phyloP scores from a whole-genome alignment of 2,329 filamentous ascomycete genomes.

The Cordyceps tenuipes region DNA sequence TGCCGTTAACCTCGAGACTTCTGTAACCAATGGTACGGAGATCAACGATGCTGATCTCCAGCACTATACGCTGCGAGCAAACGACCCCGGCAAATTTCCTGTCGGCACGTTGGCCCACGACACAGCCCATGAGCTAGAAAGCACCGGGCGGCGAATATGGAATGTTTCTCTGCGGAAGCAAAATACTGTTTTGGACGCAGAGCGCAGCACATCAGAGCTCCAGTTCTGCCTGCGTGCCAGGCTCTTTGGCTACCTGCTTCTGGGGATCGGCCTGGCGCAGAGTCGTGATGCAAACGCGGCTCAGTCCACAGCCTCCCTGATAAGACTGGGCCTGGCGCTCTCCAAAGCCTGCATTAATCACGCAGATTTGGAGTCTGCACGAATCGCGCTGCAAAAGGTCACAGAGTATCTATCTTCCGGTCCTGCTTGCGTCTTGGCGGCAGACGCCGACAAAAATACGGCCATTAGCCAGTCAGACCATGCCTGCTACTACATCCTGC shows the following conservation, averaged over 20 bases:
- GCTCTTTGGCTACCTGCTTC: conserved; percentile 1
- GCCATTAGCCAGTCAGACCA: background rate
- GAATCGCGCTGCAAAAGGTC: conserved; percentile 54
- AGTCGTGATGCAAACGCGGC: background rate
- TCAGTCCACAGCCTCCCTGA: conserved; percentile 37
- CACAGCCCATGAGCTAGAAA: background rate
- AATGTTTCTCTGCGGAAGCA: background rate
- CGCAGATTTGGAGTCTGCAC: conserved; percentile 47
- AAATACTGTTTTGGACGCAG: background rate
- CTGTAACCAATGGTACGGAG: background rate
- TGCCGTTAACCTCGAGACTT: background rate
- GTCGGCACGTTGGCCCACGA: background rate
- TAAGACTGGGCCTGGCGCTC: conserved; percentile 62
- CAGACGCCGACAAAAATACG: background rate
- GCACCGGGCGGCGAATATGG: conserved; percentile 1
- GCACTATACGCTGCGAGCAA: background rate
- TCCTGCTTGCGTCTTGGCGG: too few species aligned
- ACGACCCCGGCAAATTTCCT: background rate
- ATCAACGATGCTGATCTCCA: background rate
- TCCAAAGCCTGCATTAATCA: conserved; percentile 42
- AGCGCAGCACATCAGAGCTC: background rate
- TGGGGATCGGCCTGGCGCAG: background rate
- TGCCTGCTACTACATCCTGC: conserved; percentile 27
- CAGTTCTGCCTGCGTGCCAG: background rate
- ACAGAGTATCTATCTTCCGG: conserved; percentile 40